Base-by-base conservation (phyloP, 1,284 basidiomycete species). In the Cystobasidium pallidum region DNA sequence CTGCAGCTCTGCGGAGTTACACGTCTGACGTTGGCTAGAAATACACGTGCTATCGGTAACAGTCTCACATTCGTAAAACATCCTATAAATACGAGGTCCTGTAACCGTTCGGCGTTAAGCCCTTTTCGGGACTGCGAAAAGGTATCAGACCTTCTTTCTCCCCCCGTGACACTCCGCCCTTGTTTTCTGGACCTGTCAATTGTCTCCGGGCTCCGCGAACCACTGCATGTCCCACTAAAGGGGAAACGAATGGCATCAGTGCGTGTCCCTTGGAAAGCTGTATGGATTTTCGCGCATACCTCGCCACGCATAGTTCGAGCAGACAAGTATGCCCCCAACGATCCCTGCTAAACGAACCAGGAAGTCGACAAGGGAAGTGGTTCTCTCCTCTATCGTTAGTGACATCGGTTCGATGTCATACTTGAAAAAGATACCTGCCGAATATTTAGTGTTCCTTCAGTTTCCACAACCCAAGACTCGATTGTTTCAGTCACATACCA, bases 351-450 rank as follows among this genome's bases (percentile, higher is more conserved):
- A 86, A 79, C 94, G 86, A 70, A 97, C 91, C 74, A 97, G 80
- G 75, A 98, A 87, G 75, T 94, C 89, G 1, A 89, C 80, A 55
- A 98, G 82, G 0, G 87, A 84, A 0, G 90, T 93, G 1, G 93
- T 95, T 8, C 93, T 87, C 81, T 97, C 92, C 75, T 89, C 86
- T 61, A 98, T 88, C 0, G 87, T 90, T 76, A 99, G 85, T 11
- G 86, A 85, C 81, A 99, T 86, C 0, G 94, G 92, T 79, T 99
- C 95, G 32, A 98, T 83, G 75, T 99, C 95, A 80, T 93, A 97
- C 81, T 95, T 94, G 88, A 95, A 94, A 84, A 94, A 95, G 78
- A 95, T 94, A 19, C 92, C 92, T 21, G 66, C n/a, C n/a, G n/a
- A n/a, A n/a, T n/a, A n/a, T n/a, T n/a, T n/a, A n/a, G n/a, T n/a